These are phyloP conservation scores for Andrographis paniculata DNA, from an alignment of 305 asterid genomes.

Conservation along the genomic window DNA sequence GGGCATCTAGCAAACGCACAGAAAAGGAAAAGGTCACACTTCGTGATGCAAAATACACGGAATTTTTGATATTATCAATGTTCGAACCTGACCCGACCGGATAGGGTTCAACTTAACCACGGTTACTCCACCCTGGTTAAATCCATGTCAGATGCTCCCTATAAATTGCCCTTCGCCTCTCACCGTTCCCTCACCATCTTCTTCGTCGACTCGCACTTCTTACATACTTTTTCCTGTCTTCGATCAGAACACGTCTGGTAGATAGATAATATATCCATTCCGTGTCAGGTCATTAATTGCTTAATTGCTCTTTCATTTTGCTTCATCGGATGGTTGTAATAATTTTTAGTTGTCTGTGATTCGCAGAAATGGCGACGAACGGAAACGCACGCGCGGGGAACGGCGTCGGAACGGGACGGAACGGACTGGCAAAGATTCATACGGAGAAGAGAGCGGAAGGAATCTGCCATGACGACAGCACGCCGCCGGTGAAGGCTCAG, in stretches of 20 bases:
- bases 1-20: background rate
- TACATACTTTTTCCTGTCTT: too few species aligned
- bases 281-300: too few species aligned
- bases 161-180: constrained; percentile 23
- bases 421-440: constrained; percentile 73
- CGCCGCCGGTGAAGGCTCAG: constrained; percentile 81
- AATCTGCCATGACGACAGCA: constrained; percentile 80
- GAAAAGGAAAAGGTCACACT: constrained; percentile 3
- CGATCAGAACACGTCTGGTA: too few species aligned
- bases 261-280: too few species aligned
- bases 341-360: background rate
- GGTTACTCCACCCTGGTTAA: constrained; percentile 18
- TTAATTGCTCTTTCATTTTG: too few species aligned
- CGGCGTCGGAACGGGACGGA: constrained; percentile 35
- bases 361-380: constrained; percentile 37
- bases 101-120: constrained; percentile 24
- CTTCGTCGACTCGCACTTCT: constrained; percentile 1
- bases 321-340: too few species aligned
- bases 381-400: constrained; percentile 24
- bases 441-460: constrained; percentile 57
- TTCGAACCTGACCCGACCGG: constrained; percentile 15
- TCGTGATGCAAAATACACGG: constrained; percentile 18
- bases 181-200: constrained; percentile 20
- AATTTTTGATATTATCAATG: constrained; percentile 10
- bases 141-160: constrained; percentile 1